Evolutionary conservation across 805 yeast species (phyloP), one percentile per base, ranked within the genome.

Genomic region (Candida yuanshanica): DNA sequence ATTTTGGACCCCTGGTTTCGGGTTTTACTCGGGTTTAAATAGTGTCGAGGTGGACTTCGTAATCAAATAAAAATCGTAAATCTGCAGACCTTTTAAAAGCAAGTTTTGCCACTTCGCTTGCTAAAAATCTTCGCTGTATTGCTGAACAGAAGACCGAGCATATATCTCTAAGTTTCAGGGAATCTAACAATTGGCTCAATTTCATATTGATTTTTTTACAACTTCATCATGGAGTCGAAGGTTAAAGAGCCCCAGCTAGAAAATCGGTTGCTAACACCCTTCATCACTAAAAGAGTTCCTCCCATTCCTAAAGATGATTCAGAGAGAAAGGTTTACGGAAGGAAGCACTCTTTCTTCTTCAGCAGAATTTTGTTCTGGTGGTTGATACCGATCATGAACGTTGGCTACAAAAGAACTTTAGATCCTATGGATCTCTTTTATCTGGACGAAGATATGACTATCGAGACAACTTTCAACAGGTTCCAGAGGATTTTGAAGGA

Each of bases 351-450:
- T 5, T 70, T 70, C 38, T 38, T 66, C 13, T 39, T 78, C 10
- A 67, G 70, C 12, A 62, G 62, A 48, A 36, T 68, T 0, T 74
- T 79, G 50, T 78, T 83, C 56, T 71, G 81, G 77, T 85, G 91
- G 90, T 60, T 84, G 35, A 52, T 62, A 20, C 89, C 89, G 0
- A 51, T 84, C 32, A 61, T 85, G 67, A 63, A 60, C 13, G 73
- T 74, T 7, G 93, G 95, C 7, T 84, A 84, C 59, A 81, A 77
- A 58, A 69, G 93, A 53, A 82, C 90, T 0, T 61, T 85, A 35
- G 75, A 74, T 33, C 78, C 83, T 2, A 71, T 74, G 36, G 93
- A 85, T 60, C 56, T 83, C 48, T 83, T 56, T 48, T 54, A 53
- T 22, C 57, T 77, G 46, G 72, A 71, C 17, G 65, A 67, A 2